These are phyloP conservation scores for Polygonum aviculare DNA, from an alignment of 148 eudicot species.

Conservation along the genomic window DNA sequence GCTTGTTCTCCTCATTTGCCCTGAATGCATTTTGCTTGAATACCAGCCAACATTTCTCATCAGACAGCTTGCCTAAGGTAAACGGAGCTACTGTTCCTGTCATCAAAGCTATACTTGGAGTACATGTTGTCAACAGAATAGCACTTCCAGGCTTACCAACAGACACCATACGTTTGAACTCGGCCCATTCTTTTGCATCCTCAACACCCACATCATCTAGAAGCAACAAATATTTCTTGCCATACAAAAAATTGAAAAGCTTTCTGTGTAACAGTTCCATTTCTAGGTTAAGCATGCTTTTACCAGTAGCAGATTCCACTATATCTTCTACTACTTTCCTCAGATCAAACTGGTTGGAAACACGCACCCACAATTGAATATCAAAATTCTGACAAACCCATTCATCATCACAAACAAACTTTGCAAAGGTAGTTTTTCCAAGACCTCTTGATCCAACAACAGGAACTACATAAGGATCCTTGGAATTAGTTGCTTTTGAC, in stretches of 20 bases:
- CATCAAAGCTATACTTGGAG: slow-evolving; percentile 5
- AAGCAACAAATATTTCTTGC: slow-evolving; percentile 3
- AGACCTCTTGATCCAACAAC: slow-evolving; percentile 6
- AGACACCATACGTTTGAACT: slow-evolving; percentile 4
- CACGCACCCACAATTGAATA: slow-evolving; percentile 2
- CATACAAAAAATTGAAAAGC: slow-evolving; percentile 3
- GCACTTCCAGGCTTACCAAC: slow-evolving; percentile 5
- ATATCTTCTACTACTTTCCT: slow-evolving; percentile 7
- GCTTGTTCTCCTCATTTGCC: not conserved
- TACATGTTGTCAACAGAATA: slow-evolving; percentile 3
- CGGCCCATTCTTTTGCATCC: slow-evolving; percentile 5
- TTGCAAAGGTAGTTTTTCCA: slow-evolving; percentile 3
- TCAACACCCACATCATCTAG: slow-evolving; percentile 3
- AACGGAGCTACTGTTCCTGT: slow-evolving; percentile 2
- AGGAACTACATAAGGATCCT: slow-evolving; percentile 2
- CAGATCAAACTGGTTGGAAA: slow-evolving; percentile 8
- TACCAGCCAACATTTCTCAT: slow-evolving; percentile 11
- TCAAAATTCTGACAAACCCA: slow-evolving; percentile 3
- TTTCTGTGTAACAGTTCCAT: slow-evolving; percentile 6
- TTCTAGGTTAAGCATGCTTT: not conserved
- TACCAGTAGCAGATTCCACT: slow-evolving; percentile 7
- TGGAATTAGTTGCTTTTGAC: not conserved
- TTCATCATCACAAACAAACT: slow-evolving; percentile 5
- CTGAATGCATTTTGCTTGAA: slow-evolving; percentile 5
- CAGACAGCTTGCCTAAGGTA: not conserved